Evolutionary conservation across 2,329 filamentous ascomycete genomes (phyloP).

Genomic region (Verticillium tricorpus): DNA sequence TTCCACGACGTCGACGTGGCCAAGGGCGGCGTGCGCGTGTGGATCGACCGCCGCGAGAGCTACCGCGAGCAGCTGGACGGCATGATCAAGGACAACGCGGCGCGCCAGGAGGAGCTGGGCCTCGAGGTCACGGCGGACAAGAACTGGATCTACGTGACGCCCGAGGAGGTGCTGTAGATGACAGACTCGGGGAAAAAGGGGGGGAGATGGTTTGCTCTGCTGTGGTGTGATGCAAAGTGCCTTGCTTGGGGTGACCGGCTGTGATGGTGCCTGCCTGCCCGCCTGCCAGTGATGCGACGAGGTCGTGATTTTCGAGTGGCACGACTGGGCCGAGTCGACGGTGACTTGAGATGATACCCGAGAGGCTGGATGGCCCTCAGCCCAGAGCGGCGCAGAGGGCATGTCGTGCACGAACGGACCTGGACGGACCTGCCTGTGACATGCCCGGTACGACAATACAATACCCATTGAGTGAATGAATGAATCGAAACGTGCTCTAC

Average conservation of each 20-base stretch:
- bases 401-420: neutral
- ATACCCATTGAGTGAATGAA: neutral
- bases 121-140: constrained; percentile 35
- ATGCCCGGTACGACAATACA: neutral
- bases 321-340: neutral
- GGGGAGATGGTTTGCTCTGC: neutral
- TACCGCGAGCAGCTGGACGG: constrained; percentile 27
- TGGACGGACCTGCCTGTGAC: neutral
- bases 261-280: neutral
- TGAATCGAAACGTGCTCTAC: neutral
- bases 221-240: neutral
- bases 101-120: constrained; percentile 27
- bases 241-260: neutral
- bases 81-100: constrained; percentile 30
- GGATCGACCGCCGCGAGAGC: constrained; percentile 36
- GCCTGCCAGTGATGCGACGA: neutral
- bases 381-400: neutral
- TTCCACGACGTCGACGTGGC: constrained; percentile 38
- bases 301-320: neutral
- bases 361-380: neutral
- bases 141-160: constrained; percentile 39
- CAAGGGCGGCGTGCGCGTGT: constrained; percentile 35
- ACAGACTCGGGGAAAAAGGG: no score
- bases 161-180: constrained; percentile 29
- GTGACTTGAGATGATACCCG: neutral